Evolutionary conservation across 805 yeast species (phyloP).

Genomic region (Hanseniaspora hatyaiensis): DNA sequence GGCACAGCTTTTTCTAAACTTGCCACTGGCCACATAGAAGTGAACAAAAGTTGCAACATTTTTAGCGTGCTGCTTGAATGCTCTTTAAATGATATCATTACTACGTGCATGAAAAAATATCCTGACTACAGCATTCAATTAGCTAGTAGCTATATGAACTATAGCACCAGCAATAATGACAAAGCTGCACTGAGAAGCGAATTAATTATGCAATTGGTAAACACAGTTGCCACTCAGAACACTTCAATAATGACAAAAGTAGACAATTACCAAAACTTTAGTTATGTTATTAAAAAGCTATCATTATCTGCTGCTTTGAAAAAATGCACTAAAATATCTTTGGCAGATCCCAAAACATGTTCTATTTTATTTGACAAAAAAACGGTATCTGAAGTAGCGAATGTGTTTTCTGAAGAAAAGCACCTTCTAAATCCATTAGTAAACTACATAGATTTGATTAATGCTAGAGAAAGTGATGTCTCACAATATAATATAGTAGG

Average conservation of each 20-base stretch:
- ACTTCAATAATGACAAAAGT: background rate
- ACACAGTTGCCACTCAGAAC: background rate
- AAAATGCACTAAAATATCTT: background rate
- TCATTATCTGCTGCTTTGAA: background rate
- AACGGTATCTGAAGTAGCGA: background rate
- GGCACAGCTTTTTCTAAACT: constrained; percentile 10
- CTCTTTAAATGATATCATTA: constrained; percentile 2
- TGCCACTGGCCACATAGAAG: constrained; percentile 6
- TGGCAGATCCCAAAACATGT: background rate
- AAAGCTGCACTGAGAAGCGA: constrained; percentile 2
- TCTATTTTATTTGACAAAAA: background rate
- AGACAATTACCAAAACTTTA: background rate
- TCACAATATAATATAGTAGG: constrained; percentile 10
- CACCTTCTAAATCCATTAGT: background rate
- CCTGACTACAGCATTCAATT: background rate
- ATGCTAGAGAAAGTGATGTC: background rate
- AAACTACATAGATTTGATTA: background rate
- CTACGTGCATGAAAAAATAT: background rate
- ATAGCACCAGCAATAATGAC: constrained; percentile 2
- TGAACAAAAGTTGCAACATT: background rate
- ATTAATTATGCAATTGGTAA: background rate
- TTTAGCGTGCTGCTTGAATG: constrained; percentile 7
- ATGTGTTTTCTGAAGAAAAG: background rate
- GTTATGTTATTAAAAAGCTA: background rate
- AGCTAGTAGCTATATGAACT: constrained; percentile 8